Evolutionary conservation across 208 protist species (phyloP), one percentile per base, ranked within the genome.

Genomic region (Trypanosoma grayi): DNA sequence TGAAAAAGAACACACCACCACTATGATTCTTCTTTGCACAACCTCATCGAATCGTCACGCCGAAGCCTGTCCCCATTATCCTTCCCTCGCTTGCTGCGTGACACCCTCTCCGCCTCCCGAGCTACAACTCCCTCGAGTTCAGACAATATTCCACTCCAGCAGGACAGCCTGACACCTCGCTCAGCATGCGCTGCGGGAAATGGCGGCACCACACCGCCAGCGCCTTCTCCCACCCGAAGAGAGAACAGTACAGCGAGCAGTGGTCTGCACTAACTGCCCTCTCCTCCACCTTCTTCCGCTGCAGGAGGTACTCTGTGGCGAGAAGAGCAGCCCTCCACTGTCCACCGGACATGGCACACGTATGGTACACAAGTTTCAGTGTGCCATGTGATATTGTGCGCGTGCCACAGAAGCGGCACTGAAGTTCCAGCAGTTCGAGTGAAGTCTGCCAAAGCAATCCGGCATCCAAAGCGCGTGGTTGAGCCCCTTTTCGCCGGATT

Each of bases 201-300:
- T 57, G 56, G 5, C 16, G 25, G 51, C 73, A 82, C 79, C 79
- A 86, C 30, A 81, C 43, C 41, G 46, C 34, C 40, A 86, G 36
- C 14, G 51, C 69, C 8, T 51, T 60, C 53, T 82, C 75, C 79
- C 79, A 86, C 1, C 79, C 79, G 45, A 86, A 73, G n/a, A 86
- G 44, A 0, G 47, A 61, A 13, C 70, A 61, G 54, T 69, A 86
- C 18, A 74, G 54, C 8, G 57, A 22, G 33, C 69, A 75, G 44
- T 86, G 75, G 36, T 51, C 66, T 5, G 37, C 16, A 40, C 53
- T 43, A 28, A 79, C 64, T 13, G 37, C 37, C 11, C 18, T 25
- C 10, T 24, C 5, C 36, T 44, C 16, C 28, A 31, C 13, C 4
- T n/a, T 39, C 28, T 46, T 3, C 14, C 51, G 22, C 16, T 66